Evolutionary conservation across 441 rosid genomes (phyloP).

Genomic region (Euphorbia schlechtendalii): DNA sequence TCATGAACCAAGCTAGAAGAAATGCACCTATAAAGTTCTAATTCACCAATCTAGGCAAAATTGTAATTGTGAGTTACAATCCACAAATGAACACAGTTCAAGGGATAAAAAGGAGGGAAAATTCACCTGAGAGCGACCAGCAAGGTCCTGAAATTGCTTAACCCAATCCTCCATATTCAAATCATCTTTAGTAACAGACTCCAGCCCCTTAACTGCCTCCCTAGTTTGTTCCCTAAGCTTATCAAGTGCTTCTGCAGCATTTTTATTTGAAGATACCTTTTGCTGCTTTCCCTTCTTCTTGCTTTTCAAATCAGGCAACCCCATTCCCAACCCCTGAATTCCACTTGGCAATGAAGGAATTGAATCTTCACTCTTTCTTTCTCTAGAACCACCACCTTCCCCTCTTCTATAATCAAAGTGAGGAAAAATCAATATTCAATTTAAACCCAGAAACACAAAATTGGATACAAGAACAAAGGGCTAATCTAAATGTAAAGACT

Average conservation of each 20-base stretch:
- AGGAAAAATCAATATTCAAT: slow-evolving; percentile 1
- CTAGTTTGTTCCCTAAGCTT: slow-evolving; percentile 80
- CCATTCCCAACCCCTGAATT: slow-evolving; percentile 79
- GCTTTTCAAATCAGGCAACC: slow-evolving; percentile 75
- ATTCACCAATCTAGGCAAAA: neutral
- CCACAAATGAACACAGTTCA: too few relatives aligned
- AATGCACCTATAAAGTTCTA: neutral
- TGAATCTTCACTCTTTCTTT: slow-evolving; percentile 35
- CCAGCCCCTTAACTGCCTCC: slow-evolving; percentile 79
- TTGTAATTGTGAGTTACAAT: too few relatives aligned
- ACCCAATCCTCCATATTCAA: slow-evolving; percentile 74
- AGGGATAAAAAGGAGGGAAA: neutral
- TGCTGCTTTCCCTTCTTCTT: slow-evolving; percentile 81
- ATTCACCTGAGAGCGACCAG: slow-evolving; percentile 68
- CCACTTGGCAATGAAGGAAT: slow-evolving; percentile 42
- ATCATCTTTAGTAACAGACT: slow-evolving; percentile 57
- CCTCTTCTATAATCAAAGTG: slow-evolving; percentile 24
- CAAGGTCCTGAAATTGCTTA: slow-evolving; percentile 85
- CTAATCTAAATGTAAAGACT: too few relatives aligned
- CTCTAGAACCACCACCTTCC: slow-evolving; percentile 29
- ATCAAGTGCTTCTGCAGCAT: slow-evolving; percentile 76
- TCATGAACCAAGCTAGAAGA: neutral
- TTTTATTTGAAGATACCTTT: slow-evolving; percentile 48
- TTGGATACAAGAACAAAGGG: neutral
- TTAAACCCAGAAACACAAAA: neutral